Conservation (phyloP, 2,329 filamentous ascomycete species). For the Fusarium cicatricum region DNA sequence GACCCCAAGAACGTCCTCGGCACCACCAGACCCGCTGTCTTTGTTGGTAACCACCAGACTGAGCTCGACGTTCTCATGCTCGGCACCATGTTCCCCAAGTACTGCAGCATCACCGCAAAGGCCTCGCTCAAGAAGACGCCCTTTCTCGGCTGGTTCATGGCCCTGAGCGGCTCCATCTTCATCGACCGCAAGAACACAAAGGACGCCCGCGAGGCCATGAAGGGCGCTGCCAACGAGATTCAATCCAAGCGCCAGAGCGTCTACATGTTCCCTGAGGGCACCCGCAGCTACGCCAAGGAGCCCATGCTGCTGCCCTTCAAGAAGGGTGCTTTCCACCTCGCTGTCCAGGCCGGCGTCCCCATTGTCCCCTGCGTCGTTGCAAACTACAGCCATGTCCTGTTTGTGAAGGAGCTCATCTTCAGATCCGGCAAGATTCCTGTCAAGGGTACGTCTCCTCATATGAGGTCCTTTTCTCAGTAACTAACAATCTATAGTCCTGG, state of each 20-base stretch:
- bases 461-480: neutral
- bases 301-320: conserved; percentile 93
- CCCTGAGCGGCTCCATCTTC: conserved; percentile 88
- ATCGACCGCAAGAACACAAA: conserved; percentile 89
- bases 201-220: conserved; percentile 86
- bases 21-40: conserved; percentile 80
- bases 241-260: conserved; percentile 75
- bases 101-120: conserved; percentile 95
- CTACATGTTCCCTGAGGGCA: conserved; percentile 92
- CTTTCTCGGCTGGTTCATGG: conserved; percentile 94
- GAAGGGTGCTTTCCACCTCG: conserved; percentile 97
- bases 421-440: conserved; percentile 75
- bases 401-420: conserved; percentile 70
- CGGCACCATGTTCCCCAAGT: conserved; percentile 85
- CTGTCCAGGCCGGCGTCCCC: conserved; percentile 91
- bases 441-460: conserved; percentile 65
- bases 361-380: conserved; percentile 86
- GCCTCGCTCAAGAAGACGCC: conserved; percentile 80
- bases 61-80: conserved; percentile 95
- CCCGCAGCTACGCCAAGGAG: conserved; percentile 85
- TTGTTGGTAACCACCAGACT: conserved; percentile 95
- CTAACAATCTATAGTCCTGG: conserved; percentile 65
- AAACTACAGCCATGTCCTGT: conserved; percentile 80
- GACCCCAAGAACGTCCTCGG: conserved; percentile 70
- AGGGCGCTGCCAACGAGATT: conserved; percentile 83